A percentile compares a stretch with the other conserved stretches of the same genome.
phyloP scores from a whole-genome alignment of 73 alveolate species.

The Vitrella brassicaformis region DNA sequence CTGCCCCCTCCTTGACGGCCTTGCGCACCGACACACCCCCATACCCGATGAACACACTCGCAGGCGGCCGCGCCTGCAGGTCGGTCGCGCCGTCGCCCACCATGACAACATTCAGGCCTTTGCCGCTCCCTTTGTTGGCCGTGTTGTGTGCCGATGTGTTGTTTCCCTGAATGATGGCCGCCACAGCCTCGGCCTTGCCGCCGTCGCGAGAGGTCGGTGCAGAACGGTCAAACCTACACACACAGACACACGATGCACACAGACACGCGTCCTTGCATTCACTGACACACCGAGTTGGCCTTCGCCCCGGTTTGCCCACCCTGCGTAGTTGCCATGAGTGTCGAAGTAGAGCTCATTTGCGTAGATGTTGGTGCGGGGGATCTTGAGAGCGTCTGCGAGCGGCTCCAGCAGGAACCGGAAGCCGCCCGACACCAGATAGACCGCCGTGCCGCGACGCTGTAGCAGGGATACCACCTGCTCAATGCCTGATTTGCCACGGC shows the following conservation, averaged over 20 bases:
- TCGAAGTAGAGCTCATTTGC: background rate
- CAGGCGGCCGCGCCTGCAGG: background rate
- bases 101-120: too few relatives aligned
- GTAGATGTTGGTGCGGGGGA: background rate
- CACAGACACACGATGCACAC: background rate
- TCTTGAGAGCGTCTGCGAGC: background rate
- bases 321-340: background rate
- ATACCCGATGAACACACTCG: background rate
- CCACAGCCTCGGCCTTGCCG: background rate
- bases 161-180: too few relatives aligned
- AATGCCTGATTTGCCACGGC: too few relatives aligned
- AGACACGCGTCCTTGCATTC: too few relatives aligned
- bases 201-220: background rate
- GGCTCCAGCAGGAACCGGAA: background rate
- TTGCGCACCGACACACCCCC: background rate
- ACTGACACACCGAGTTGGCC: too few relatives aligned
- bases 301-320: background rate
- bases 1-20: background rate
- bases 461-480: background rate
- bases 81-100: constrained; percentile 2
- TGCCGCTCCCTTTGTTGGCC: too few relatives aligned
- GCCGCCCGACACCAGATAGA: background rate
- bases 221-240: background rate
- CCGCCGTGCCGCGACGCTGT: background rate
- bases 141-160: too few relatives aligned